Percentiles rank a stretch among this genome's conserved stretches.
phyloP scores from a whole-genome alignment of 352 stramenopile species.

The Phytopythium delawarense region DNA sequence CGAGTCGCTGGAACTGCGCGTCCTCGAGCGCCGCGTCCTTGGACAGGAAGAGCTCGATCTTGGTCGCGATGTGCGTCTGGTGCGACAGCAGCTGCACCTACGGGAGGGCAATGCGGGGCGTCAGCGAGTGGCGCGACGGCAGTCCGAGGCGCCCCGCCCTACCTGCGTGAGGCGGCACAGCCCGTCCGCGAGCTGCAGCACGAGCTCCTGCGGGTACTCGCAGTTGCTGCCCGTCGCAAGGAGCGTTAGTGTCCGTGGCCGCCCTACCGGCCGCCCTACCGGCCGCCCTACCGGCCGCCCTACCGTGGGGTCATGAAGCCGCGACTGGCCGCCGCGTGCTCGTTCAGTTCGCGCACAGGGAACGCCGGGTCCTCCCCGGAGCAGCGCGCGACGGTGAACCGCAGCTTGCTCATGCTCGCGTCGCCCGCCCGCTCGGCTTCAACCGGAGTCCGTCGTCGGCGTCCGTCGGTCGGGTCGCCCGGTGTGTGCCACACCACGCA shows the following conservation, averaged over 20 bases:
- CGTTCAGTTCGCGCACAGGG: conserved; percentile 80
- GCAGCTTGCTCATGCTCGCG: conserved; percentile 72
- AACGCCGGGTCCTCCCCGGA: conserved; percentile 87
- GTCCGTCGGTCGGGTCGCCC: too few species aligned
- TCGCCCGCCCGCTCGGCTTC: too few species aligned
- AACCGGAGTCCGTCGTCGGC: too few species aligned
- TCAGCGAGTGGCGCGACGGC: background rate
- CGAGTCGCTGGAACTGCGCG: conserved; percentile 73
- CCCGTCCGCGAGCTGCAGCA: conserved; percentile 75
- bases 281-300: background rate
- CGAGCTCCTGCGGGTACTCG: conserved; percentile 92
- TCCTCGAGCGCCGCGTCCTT: conserved; percentile 31
- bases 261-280: background rate
- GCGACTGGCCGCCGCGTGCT: conserved; percentile 52
- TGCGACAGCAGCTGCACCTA: conserved; percentile 89
- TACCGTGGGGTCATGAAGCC: conserved; percentile 83
- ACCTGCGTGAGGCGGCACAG: conserved; percentile 69
- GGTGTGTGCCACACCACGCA: too few species aligned
- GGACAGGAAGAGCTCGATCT: conserved; percentile 91
- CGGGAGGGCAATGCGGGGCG: background rate
- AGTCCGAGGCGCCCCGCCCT: background rate
- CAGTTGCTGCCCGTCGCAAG: conserved; percentile 61
- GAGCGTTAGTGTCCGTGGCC: background rate
- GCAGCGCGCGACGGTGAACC: conserved; percentile 78
- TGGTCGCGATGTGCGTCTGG: conserved; percentile 90